Base-by-base conservation (phyloP, 805 yeast genomes). In the Trichomonascus vanleenenianus region DNA sequence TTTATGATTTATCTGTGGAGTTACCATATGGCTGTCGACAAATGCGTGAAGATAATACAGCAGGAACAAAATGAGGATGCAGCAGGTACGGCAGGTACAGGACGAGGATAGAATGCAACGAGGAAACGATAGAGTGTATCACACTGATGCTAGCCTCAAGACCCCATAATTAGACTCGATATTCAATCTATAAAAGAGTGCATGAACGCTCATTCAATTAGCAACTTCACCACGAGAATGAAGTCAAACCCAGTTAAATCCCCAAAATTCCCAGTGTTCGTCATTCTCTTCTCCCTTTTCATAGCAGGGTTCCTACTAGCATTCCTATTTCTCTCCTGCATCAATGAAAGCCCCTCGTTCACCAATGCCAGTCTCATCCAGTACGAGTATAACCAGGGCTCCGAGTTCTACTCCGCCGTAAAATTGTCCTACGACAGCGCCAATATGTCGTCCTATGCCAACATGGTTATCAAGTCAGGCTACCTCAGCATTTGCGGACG, bases 321-420 rank as follows among this genome's bases (percentile, higher is more conserved):
- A n/a, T 53, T 56, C 33, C 49, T 55, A 12, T 27, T 54, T 11
- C 46, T 56, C 14, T 47, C 45, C 3, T 49, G 55, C 37, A 22
- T 39, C 16, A 32, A 41, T 8, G 30, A 49, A 10, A 16, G 46
- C 16, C 14, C 51, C 10, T 40, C 55, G 4, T 54, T 42, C 38
- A 44, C 55, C 7, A 34, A 46, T 19, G 46, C 44, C 8, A 54
- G 49, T 31, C 46, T 54, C 9, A 47, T 56, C 8, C 35, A 51
- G 34, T 55, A 41, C 38, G 15, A 35, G 39, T 52, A 49, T 40
- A 45, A 49, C 36, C n/a, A 39, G 12, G 42, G 39, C 18, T 47
- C 52, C 2, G 10, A 48, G 2, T 19, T 50, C 10, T 44, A 33
- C 19, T 15, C 43, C 3, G 19, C 18, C 20, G 30, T 44, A 2